A percentile compares a stretch with the other conserved stretches of the same genome.
Evolutionary conservation across 495 filamentous ascomycete genomes (phyloP).

Genomic region (Ramalina peruviana): DNA sequence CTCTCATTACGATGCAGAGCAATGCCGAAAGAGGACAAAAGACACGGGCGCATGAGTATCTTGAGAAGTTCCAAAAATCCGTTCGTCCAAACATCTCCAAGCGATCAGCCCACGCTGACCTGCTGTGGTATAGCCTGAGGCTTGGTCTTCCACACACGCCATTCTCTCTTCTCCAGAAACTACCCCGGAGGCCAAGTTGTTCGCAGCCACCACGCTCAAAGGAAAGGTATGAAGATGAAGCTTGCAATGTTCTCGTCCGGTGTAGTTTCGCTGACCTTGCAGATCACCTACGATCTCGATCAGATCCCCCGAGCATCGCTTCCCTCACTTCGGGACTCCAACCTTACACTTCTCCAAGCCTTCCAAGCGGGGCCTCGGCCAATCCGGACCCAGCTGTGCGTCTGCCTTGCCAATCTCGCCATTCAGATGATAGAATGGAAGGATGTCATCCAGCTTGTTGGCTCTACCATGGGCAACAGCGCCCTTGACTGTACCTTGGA

Average conservation of each 20-base stretch:
- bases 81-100: conserved; percentile 37
- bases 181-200: conserved; percentile 74
- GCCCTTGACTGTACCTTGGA: conserved; percentile 78
- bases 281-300: conserved; percentile 75
- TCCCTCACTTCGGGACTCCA: conserved; percentile 61
- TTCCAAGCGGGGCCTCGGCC: conserved; percentile 78
- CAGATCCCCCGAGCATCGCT: conserved; percentile 71
- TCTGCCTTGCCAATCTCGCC: conserved; percentile 83
- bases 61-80: conserved; percentile 97
- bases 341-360: conserved; percentile 61
- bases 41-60: conserved; percentile 73
- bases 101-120: neutral
- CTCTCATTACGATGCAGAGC: conserved; percentile 80
- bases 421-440: conserved; percentile 97
- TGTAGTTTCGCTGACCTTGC: conserved; percentile 15
- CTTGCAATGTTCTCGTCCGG: conserved; percentile 10
- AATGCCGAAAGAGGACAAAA: conserved; percentile 73
- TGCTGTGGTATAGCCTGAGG: conserved; percentile 49
- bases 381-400: conserved; percentile 85
- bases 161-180: conserved; percentile 64
- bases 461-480: conserved; percentile 61
- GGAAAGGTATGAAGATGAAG: conserved; percentile 66
- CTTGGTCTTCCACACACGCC: conserved; percentile 76
- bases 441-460: conserved; percentile 72
- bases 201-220: conserved; percentile 92